Base-by-base conservation (phyloP, 805 yeast genomes). In the Maudiozyma bulderi region DNA sequence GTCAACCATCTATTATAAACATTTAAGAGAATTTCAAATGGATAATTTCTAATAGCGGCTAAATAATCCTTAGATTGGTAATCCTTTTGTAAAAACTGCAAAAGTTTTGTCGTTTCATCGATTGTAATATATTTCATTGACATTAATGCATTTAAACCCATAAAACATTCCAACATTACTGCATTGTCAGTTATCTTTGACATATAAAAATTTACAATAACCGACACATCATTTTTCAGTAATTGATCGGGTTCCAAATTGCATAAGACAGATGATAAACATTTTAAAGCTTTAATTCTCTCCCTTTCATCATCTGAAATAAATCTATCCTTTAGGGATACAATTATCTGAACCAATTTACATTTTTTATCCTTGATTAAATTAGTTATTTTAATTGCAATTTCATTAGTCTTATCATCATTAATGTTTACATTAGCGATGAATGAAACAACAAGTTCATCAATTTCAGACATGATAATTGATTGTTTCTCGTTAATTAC, bases 181-280 rank as follows among this genome's bases (percentile, higher is more conserved):
- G 71, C 65, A 13, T 73, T 71, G 58, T 89, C 96, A 10, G 80
- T 84, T 26, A 87, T 63, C 54, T 91, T 84, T 14, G 81, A 79
- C 13, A 74, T 51, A 48, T 80, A 75, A 62, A 91, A 91, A 6
- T 75, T 59, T 30, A 62, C 64, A 13, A 72, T 54, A 7, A 71
- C 74, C 11, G 65, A 57, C 4, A 69, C 57, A 43, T 74, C 77
- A 47, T 72, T 71, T 8, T 66, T 60, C 11, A 62, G 57, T 26
- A 78, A 60, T 8, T 57, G 57, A 6, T 61, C 54, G 0, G 55
- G 39, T 0, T 66, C 51, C 3, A 75, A 50, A 11, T 59, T 54
- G 2, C 54, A 50, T 30, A 78, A 52, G 1, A 72, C 66, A 3
- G 64, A 61, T 0, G 79, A 58, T 7, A 78, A 57, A 47, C 78